These are phyloP conservation scores for Fomitiporia mediterranea DNA, from an alignment of 1,284 basidiomycete species.

Conservation along the genomic window DNA sequence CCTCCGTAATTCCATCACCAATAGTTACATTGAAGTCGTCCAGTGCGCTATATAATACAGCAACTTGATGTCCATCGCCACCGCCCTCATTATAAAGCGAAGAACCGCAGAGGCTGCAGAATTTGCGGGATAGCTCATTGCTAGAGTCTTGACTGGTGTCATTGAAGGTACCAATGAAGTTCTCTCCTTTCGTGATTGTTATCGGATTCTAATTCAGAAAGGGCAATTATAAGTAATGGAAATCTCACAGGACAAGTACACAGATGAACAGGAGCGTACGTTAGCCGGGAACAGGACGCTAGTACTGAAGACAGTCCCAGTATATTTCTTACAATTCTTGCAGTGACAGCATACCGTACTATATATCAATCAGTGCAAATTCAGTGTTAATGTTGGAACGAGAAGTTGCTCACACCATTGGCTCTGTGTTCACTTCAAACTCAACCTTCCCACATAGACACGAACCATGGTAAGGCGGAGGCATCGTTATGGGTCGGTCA, in stretches of 20 bases:
- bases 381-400: background rate
- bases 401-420: slow-evolving; percentile 15
- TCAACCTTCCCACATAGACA: slow-evolving; percentile 21
- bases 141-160: slow-evolving; percentile 22
- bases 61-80: slow-evolving; percentile 11
- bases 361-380: background rate
- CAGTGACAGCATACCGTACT: slow-evolving; percentile 23
- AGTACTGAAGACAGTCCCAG: slow-evolving; percentile 23
- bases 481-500: background rate
- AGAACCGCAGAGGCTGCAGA: slow-evolving; percentile 19
- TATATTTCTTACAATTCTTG: slow-evolving; percentile 23
- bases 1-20: background rate
- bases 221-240: background rate
- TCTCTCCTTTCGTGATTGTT: slow-evolving; percentile 16
- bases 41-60: slow-evolving; percentile 22
- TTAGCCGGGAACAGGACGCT: slow-evolving; percentile 21
- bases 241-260: no score
- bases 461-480: slow-evolving; percentile 10
- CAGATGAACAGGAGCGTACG: slow-evolving; percentile 8
- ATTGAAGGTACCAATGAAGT: slow-evolving; percentile 14
- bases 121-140: slow-evolving; percentile 20
- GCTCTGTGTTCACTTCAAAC: slow-evolving; percentile 21
- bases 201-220: background rate
- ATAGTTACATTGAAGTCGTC: slow-evolving; percentile 2
- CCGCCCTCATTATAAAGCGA: slow-evolving; percentile 17